Conservation (phyloP, 2,329 filamentous ascomycete species). For the Coniochaeta sp. region DNA sequence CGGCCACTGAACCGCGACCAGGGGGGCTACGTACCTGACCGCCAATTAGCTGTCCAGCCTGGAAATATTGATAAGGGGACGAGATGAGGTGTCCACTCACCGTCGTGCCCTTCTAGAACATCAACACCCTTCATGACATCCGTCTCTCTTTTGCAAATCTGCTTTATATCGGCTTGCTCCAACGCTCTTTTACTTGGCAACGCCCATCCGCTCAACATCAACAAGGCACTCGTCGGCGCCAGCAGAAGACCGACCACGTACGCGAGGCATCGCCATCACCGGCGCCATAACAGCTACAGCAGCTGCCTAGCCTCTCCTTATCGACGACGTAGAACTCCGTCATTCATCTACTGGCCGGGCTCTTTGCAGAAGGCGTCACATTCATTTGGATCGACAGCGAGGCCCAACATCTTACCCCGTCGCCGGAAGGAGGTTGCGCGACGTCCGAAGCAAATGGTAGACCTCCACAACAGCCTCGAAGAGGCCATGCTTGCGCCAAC, state of each 20-base stretch:
- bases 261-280: slow-evolving; percentile 16
- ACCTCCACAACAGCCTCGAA: slow-evolving; percentile 15
- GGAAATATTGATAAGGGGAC: slow-evolving; percentile 11
- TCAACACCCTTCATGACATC: slow-evolving; percentile 34
- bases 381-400: slow-evolving; percentile 6
- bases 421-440: slow-evolving; percentile 4
- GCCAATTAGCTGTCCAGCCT: slow-evolving; percentile 11
- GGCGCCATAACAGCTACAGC: slow-evolving; percentile 8
- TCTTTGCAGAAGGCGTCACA: slow-evolving; percentile 13
- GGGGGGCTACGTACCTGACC: neutral
- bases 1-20: neutral
- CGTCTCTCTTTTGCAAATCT: slow-evolving; percentile 35
- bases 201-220: slow-evolving; percentile 28
- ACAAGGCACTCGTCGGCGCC: slow-evolving; percentile 34
- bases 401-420: slow-evolving; percentile 2
- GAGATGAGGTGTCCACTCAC: slow-evolving; percentile 21
- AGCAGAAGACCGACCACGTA: slow-evolving; percentile 27
- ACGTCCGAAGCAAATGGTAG: slow-evolving; percentile 9
- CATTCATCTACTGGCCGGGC: slow-evolving; percentile 10
- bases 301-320: slow-evolving; percentile 8
- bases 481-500: slow-evolving; percentile 11
- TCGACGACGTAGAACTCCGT: slow-evolving; percentile 15
- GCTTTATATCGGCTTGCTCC: slow-evolving; percentile 37
- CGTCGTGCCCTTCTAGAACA: slow-evolving; percentile 6
- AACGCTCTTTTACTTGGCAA: slow-evolving; percentile 35